Evolutionary conservation across 2,329 filamentous ascomycete species (phyloP).

Genomic region (Phialemoniopsis sp.): DNA sequence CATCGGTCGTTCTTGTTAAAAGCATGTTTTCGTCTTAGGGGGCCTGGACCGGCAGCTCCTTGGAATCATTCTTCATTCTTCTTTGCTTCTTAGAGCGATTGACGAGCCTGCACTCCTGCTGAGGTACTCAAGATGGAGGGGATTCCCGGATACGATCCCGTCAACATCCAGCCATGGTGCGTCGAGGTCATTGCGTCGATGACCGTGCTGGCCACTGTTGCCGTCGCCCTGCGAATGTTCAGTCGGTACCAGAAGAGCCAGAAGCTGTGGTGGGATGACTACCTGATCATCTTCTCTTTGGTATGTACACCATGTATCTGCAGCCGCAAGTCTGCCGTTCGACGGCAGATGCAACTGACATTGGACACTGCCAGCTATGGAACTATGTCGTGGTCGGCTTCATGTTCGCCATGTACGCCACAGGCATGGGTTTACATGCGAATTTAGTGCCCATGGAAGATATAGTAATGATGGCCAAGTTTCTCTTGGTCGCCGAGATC

Average conservation of each 20-base stretch:
- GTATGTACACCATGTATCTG: conserved; percentile 19
- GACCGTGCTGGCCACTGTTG: conserved; percentile 31
- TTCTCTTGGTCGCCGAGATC: conserved; percentile 41
- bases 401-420: conserved; percentile 40
- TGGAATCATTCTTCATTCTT: too few species aligned
- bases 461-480: conserved; percentile 40
- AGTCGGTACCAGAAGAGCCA: conserved; percentile 36
- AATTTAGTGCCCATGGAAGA: conserved; percentile 25
- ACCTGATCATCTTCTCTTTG: conserved; percentile 43
- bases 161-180: conserved; percentile 37
- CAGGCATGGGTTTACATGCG: conserved; percentile 43
- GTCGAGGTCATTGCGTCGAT: conserved; percentile 32
- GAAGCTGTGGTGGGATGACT: conserved; percentile 46
- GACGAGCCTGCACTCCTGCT: too few species aligned
- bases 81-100: too few species aligned
- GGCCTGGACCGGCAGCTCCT: too few species aligned
- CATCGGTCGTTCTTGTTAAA: too few species aligned
- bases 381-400: conserved; percentile 39
- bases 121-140: conserved; percentile 4
- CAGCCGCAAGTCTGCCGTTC: neutral
- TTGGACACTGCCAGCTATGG: conserved; percentile 23
- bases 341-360: neutral
- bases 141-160: conserved; percentile 23
- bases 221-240: conserved; percentile 32
- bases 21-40: too few species aligned